Conservation (phyloP, 225 moss, liverwort and hornwort genomes). For the Asterella californica region DNA sequence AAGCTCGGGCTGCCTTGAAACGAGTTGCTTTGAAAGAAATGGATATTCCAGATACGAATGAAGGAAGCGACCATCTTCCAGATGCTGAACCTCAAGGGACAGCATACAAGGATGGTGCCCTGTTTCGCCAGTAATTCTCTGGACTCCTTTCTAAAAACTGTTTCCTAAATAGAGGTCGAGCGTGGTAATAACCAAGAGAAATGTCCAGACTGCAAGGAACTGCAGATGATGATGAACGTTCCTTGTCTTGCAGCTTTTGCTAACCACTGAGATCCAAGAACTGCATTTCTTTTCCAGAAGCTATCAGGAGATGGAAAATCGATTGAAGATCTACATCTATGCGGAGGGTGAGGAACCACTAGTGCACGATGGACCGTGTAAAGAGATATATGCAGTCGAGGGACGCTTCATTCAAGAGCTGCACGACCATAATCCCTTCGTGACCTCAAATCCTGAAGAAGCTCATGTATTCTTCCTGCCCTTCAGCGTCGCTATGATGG, state of each 20-base stretch:
- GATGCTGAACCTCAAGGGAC: slow-evolving; percentile 46
- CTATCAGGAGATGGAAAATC: slow-evolving; percentile 85
- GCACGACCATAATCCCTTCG: slow-evolving; percentile 63
- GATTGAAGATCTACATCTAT: slow-evolving; percentile 79
- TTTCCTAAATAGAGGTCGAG: too few species aligned
- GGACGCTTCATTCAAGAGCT: slow-evolving; percentile 96
- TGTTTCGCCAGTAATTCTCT: slow-evolving; percentile 66
- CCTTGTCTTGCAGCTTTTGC: too few species aligned
- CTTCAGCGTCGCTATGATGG: slow-evolving; percentile 98
- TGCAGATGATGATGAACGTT: too few species aligned
- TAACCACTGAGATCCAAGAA: too few species aligned
- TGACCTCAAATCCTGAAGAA: slow-evolving; percentile 61
- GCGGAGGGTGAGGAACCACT: slow-evolving; percentile 84
- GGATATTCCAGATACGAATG: not conserved
- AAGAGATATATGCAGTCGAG: slow-evolving; percentile 90
- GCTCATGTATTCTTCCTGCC: slow-evolving; percentile 89
- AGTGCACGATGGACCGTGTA: slow-evolving; percentile 90
- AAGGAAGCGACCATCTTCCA: not conserved
- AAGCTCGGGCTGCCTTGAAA: slow-evolving; percentile 43
- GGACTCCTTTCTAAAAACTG: too few species aligned
- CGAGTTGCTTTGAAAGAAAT: slow-evolving; percentile 22
- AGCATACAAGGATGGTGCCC: slow-evolving; percentile 59
- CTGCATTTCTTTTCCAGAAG: slow-evolving; percentile 62
- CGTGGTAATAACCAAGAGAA: too few species aligned
- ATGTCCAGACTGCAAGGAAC: not conserved